Percentiles rank a stretch among this genome's conserved stretches.
Evolutionary conservation across 768 basidiomycete genomes (phyloP).

Genomic region (Lactifluus pinguis): DNA sequence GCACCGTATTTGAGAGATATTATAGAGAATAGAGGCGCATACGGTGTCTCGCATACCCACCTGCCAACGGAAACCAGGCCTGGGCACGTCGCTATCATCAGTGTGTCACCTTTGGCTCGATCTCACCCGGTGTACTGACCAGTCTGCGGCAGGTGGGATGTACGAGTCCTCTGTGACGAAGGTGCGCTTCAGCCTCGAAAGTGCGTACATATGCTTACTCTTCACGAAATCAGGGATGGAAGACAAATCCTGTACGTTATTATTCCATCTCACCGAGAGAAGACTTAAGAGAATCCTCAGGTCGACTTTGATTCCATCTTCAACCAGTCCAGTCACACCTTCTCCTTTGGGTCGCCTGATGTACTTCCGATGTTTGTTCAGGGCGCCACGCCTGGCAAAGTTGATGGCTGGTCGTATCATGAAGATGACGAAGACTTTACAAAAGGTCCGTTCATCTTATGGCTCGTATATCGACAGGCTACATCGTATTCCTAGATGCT

Average conservation of each 20-base stretch:
- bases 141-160: slow-evolving; percentile 82
- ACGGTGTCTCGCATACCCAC: slow-evolving; percentile 75
- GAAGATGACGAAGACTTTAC: slow-evolving; percentile 81
- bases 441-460: slow-evolving; percentile 40
- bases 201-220: neutral
- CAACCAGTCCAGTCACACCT: slow-evolving; percentile 70
- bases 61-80: slow-evolving; percentile 86
- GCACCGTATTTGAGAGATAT: slow-evolving; percentile 72
- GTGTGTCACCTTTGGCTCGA: slow-evolving; percentile 28
- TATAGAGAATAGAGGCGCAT: slow-evolving; percentile 48
- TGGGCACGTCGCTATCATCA: slow-evolving; percentile 84
- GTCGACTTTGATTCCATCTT: slow-evolving; percentile 85
- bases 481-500: slow-evolving; percentile 42
- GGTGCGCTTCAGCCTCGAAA: slow-evolving; percentile 28
- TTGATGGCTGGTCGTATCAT: slow-evolving; percentile 67
- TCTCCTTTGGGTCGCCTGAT: slow-evolving; percentile 60
- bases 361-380: slow-evolving; percentile 47
- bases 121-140: too few species aligned
- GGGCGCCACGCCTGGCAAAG: slow-evolving; percentile 64
- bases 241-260: slow-evolving; percentile 59
- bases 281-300: slow-evolving; percentile 17
- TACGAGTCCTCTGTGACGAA: slow-evolving; percentile 86
- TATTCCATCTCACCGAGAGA: neutral
- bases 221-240: slow-evolving; percentile 56
- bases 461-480: neutral